Evolutionary conservation across 768 basidiomycete genomes (phyloP).

Genomic region (Fomitopsis serialis): DNA sequence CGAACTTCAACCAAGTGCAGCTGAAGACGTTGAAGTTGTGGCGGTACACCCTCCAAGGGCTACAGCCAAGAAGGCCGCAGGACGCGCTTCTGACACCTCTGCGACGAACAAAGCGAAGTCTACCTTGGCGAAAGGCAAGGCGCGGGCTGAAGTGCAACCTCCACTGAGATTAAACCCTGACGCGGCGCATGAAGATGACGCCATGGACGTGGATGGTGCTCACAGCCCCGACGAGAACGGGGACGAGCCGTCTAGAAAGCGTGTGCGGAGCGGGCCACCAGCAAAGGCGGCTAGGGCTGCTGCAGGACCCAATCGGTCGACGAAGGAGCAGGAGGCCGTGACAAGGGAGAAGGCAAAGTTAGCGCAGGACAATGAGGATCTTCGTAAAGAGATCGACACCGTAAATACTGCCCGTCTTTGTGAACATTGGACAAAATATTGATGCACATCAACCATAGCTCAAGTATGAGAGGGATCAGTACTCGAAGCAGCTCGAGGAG

Average conservation of each 20-base stretch:
- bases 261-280: neutral
- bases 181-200: conserved; percentile 1
- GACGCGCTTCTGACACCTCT: conserved; percentile 1
- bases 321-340: conserved; percentile 3
- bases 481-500: conserved; percentile 56
- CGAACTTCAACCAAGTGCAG: neutral
- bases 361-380: conserved; percentile 12
- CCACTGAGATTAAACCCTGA: neutral
- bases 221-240: conserved; percentile 3
- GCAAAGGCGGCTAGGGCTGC: conserved; percentile 6
- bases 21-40: conserved; percentile 5
- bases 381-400: conserved; percentile 20
- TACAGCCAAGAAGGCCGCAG: conserved; percentile 5
- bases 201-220: conserved; percentile 15
- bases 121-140: conserved; percentile 25
- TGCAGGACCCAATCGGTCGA: conserved; percentile 2
- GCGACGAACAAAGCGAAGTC: conserved; percentile 28
- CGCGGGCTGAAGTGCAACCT: conserved; percentile 13
- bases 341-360: conserved; percentile 10
- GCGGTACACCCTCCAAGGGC: conserved; percentile 5
- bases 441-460: conserved; percentile 8
- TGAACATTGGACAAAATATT: neutral
- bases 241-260: conserved; percentile 12
- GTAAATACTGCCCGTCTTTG: conserved; percentile 9
- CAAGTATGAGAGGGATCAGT: conserved; percentile 19